Evolutionary conservation across 2,329 filamentous ascomycete genomes (phyloP), one percentile per base, ranked within the genome.

Genomic region (Chaetoscypha palmicola): DNA sequence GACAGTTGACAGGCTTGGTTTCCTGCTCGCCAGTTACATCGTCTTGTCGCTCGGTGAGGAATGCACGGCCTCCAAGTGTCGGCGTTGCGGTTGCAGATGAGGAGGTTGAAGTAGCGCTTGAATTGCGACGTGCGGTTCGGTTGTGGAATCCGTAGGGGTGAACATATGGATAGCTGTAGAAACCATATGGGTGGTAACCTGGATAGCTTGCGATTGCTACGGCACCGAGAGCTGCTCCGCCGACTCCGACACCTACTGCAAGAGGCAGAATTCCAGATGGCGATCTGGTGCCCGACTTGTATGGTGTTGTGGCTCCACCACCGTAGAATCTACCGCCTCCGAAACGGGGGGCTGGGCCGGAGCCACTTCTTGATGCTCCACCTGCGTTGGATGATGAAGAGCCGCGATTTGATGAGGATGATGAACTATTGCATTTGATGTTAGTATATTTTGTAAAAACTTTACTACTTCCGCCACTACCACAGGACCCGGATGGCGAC

Each of bases 251-350:
- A 2, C 83, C 64, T 17, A 78, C 61, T 37, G 79, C 62, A 12
- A 78, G 70, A 0, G 68, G 64, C 21, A 77, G 61, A 28, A 83
- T 71, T 3, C 73, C 71, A 8, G 17, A 7, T 1, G 69, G 72
- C 1, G 70, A 70, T 10, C 45, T 47, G 0, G 30, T n/a, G 5
- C 81, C 82, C 2, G 83, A 52, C 2, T 55, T 48, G 64, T 85
- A 91, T 2, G 86, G 83, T 0, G 61, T 58, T 2, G 66, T 48
- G 0, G 79, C 73, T 38, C 86, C 86, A 38, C 83, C 83, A 28
- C 75, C 74, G 58, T 88, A 89, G 62, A 73, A 85, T 40, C 60
- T 56, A 5, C 81, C 80, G 28, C 79, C 77, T 34, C 78, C 81
- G 56, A 74, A 87, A 1, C 58, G 48, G 3, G 77, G 78, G 12